Conservation (phyloP, 192 early-diverging fungal genomes). For the Coemansia sp. region DNA sequence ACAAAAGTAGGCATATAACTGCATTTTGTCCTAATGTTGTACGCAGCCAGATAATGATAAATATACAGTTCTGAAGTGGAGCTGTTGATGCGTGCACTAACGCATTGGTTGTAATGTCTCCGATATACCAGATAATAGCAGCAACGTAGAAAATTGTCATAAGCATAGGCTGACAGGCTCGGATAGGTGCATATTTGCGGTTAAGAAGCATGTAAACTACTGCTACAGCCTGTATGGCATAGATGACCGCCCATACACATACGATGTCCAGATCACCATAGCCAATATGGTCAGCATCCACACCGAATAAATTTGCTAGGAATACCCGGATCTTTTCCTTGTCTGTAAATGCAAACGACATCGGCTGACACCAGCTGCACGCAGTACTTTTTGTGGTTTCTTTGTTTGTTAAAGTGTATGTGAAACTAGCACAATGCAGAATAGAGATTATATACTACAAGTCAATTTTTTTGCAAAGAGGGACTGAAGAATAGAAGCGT, state of each 20-base stretch:
- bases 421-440: background rate
- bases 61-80: slow-evolving; percentile 23
- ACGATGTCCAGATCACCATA: slow-evolving; percentile 28
- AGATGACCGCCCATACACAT: slow-evolving; percentile 6
- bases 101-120: slow-evolving; percentile 34
- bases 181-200: slow-evolving; percentile 27
- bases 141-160: slow-evolving; percentile 9
- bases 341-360: slow-evolving; percentile 37
- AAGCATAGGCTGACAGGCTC: slow-evolving; percentile 3
- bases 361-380: background rate
- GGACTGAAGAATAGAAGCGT: too few relatives aligned
- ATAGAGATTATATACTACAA: too few relatives aligned
- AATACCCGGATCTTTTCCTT: slow-evolving; percentile 34
- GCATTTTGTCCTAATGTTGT: slow-evolving; percentile 26
- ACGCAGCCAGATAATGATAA: slow-evolving; percentile 39
- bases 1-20: slow-evolving; percentile 1
- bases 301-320: slow-evolving; percentile 23
- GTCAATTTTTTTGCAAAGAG: too few relatives aligned
- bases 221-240: slow-evolving; percentile 19
- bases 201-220: slow-evolving; percentile 28
- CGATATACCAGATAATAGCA: slow-evolving; percentile 34
- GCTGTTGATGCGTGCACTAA: slow-evolving; percentile 19
- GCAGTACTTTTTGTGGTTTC: background rate
- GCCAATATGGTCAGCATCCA: slow-evolving; percentile 33
- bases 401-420: background rate